Base-by-base conservation (phyloP, 257 asterid species). In the Fraxinus anomala region DNA sequence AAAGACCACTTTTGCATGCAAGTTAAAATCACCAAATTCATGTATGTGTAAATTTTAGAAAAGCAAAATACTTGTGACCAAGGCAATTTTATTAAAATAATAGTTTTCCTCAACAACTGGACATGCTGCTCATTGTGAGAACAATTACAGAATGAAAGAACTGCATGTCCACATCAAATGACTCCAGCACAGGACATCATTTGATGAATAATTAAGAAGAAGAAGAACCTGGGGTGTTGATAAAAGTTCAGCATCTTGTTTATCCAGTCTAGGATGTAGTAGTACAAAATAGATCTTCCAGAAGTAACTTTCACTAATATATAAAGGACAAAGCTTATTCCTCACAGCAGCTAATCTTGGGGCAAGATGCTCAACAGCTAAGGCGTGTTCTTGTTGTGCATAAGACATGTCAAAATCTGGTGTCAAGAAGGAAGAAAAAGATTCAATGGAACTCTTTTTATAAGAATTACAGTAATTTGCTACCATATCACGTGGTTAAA, bases 211-310 rank as follows among this genome's bases (percentile, higher is more conserved):
- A 7, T 17, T 23, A 30, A 68, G 70, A 7, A n/a, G 40, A 44
- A 66, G 80, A 76, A 28, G 42, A 80, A 91, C 99, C 97, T 94
- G 92, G 31, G 94, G 88, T n/a, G 97, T 94, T 68, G 96, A 90
- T 70, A 92, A 88, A 78, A 87, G 84, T 26, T 73, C 87, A 8
- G 94, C 95, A 81, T 85, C 97, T 70, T 87, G 74, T 81, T 89
- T 86, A 69, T 83, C 83, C 69, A 94, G 86, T 81, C 88, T 91
- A 76, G 97, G 96, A 79, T 90, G 94, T 79, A 94, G 88, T 71
- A 94, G 97, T 21, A 94, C 94, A 86, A 94, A 94, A 80, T 94
- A 94, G 66, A 94, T 92, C 92, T 82, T 90, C 97, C 99, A 94
- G 86, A 94, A 94, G 83, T 87, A 79, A 87, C 81, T 85, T 76